Percentiles rank a stretch among this genome's conserved stretches.
Conservation (phyloP, 495 filamentous ascomycete genomes). For the Apodospora peruviana region DNA sequence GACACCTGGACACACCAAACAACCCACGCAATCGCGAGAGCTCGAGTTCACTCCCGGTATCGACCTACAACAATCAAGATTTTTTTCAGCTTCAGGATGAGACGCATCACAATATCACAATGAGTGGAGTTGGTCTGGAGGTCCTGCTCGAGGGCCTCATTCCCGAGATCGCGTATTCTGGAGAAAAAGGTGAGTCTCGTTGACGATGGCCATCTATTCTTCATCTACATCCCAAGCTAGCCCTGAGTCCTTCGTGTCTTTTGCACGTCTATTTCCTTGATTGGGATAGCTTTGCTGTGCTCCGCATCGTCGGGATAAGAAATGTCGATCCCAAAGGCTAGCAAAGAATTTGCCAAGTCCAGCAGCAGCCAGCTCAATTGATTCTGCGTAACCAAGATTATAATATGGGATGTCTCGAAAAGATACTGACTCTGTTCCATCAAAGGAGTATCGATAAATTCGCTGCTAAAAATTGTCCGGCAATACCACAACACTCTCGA, state of each 20-base stretch:
- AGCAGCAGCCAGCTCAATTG: no score
- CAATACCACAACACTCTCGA: conserved; percentile 18
- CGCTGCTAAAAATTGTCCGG: conserved; percentile 24
- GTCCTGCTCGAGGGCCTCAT: conserved; percentile 66
- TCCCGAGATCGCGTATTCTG: conserved; percentile 62
- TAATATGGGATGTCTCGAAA: background rate
- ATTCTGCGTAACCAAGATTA: no score
- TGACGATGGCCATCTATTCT: background rate
- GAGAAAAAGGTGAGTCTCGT: conserved; percentile 59
- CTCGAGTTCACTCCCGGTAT: conserved; percentile 20
- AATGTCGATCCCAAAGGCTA: no score
- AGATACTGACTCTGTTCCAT: conserved; percentile 9
- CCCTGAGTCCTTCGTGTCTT: background rate
- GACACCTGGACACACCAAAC: background rate
- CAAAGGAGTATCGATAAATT: conserved; percentile 20
- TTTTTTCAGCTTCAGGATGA: conserved; percentile 24
- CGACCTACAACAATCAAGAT: conserved; percentile 7
- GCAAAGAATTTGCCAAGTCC: no score
- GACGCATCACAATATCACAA: conserved; percentile 25
- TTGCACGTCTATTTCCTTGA: background rate
- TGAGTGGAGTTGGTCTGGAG: conserved; percentile 59
- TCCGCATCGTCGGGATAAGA: no score
- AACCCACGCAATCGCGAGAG: conserved; percentile 9
- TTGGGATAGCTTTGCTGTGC: background rate
- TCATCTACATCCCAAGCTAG: background rate